Percentiles rank a stretch among this genome's conserved stretches.
These are phyloP conservation scores for Pythium diclinum DNA, from an alignment of 352 stramenopile species.

Conservation along the genomic window DNA sequence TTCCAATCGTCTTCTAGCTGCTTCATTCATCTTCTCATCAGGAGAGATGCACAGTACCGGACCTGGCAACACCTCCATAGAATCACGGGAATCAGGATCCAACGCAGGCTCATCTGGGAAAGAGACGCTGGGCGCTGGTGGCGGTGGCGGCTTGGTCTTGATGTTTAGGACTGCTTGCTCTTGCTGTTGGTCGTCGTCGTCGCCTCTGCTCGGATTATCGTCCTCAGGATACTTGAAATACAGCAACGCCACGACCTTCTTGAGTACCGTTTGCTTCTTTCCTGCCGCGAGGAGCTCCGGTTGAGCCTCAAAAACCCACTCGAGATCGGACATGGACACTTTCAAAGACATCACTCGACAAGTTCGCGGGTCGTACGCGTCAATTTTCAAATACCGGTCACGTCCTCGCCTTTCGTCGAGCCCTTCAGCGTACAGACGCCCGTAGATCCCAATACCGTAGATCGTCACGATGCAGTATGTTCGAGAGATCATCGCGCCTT, in stretches of 20 bases:
- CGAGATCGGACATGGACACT: slow-evolving; percentile 55
- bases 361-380: slow-evolving; percentile 52
- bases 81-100: not conserved
- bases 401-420: slow-evolving; percentile 34
- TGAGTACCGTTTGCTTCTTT: slow-evolving; percentile 49
- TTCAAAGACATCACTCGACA: slow-evolving; percentile 30
- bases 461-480: slow-evolving; percentile 63
- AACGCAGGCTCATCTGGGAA: not conserved
- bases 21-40: slow-evolving; percentile 44
- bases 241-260: slow-evolving; percentile 50
- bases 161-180: not conserved
- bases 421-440: slow-evolving; percentile 47
- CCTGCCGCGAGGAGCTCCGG: slow-evolving; percentile 45
- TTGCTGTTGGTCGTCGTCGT: not conserved
- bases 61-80: not conserved
- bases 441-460: slow-evolving; percentile 55
- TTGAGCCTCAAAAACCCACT: slow-evolving; percentile 45
- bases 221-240: slow-evolving; percentile 58
- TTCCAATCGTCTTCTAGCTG: slow-evolving; percentile 40
- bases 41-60: slow-evolving; percentile 37
- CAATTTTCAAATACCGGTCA: slow-evolving; percentile 37
- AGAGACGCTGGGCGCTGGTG: not conserved
- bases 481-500: slow-evolving; percentile 51
- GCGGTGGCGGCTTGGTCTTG: not conserved
- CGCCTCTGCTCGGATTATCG: not conserved